These are phyloP conservation scores for Coriolopsis trogii DNA, from an alignment of 1,284 basidiomycete genomes.

Conservation along the genomic window DNA sequence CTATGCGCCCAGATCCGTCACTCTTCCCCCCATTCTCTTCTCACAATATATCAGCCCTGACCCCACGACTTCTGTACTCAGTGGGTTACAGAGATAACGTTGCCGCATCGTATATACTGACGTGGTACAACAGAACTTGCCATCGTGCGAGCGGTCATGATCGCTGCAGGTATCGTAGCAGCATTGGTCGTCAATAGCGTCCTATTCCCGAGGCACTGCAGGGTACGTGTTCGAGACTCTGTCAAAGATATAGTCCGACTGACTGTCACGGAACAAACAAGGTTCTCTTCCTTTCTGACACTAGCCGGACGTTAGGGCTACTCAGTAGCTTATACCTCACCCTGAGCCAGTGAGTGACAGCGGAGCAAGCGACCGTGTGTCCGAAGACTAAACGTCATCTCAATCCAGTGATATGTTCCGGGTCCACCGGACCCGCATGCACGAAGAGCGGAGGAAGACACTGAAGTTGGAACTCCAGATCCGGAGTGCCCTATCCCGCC, in stretches of 20 bases:
- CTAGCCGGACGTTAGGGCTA: slow-evolving; percentile 43
- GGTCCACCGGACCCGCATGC: slow-evolving; percentile 31
- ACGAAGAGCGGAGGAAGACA: slow-evolving; percentile 39
- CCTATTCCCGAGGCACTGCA: slow-evolving; percentile 51
- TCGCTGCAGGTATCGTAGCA: slow-evolving; percentile 48
- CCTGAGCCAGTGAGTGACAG: slow-evolving; percentile 43
- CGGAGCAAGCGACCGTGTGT: background rate
- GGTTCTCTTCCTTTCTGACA: slow-evolving; percentile 49
- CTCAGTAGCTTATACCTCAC: slow-evolving; percentile 48
- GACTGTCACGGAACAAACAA: slow-evolving; percentile 21
- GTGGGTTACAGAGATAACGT: slow-evolving; percentile 35
- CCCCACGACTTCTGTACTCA: slow-evolving; percentile 31
- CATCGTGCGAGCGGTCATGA: slow-evolving; percentile 43
- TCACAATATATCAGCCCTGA: slow-evolving; percentile 39
- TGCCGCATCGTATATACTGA: background rate
- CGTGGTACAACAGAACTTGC: slow-evolving; percentile 40
- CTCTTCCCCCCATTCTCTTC: slow-evolving; percentile 49
- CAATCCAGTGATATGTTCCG: slow-evolving; percentile 42
- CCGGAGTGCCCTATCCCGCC: slow-evolving; percentile 42
- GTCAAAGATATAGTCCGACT: background rate
- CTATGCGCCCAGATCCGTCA: slow-evolving; percentile 40
- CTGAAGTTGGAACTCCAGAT: slow-evolving; percentile 48
- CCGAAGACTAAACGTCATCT: background rate
- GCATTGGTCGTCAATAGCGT: slow-evolving; percentile 50
- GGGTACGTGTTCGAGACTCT: slow-evolving; percentile 36